phyloP scores from a whole-genome alignment of 2,329 filamentous ascomycete species.

The Colletotrichum cordylinicola region DNA sequence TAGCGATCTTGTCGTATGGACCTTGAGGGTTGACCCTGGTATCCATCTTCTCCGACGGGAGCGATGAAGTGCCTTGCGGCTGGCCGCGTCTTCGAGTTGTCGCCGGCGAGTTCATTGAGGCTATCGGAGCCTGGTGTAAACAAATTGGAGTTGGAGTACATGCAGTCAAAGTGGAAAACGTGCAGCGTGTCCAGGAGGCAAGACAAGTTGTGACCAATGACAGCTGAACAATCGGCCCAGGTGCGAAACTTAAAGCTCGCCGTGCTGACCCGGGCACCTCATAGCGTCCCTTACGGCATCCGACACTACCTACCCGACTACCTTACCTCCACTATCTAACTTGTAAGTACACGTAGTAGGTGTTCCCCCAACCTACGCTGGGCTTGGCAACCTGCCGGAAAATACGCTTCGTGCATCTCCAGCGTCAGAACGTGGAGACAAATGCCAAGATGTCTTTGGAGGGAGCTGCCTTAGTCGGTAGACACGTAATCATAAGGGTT shows the following conservation, averaged over 20 bases:
- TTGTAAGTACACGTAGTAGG: not conserved
- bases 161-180: not conserved
- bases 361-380: not conserved
- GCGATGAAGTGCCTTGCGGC: slow-evolving; percentile 23
- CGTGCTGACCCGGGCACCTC: not conserved
- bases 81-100: slow-evolving; percentile 45
- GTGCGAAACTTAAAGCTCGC: not conserved
- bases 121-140: not conserved
- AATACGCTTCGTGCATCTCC: not conserved
- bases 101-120: slow-evolving; percentile 48
- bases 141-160: not conserved
- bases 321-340: not conserved
- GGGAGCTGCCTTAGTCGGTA: not conserved
- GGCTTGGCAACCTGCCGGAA: not conserved
- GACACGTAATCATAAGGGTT: not conserved
- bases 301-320: not conserved
- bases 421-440: not conserved
- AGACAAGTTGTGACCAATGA: not conserved
- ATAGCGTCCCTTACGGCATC: not conserved
- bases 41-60: slow-evolving; percentile 17
- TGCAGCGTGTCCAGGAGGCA: not conserved
- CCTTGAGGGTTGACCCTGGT: not conserved
- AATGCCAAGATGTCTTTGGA: not conserved
- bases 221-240: not conserved
- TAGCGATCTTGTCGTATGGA: not conserved